Base-by-base conservation (phyloP, 495 filamentous ascomycete genomes). In the Clohesyomyces aquaticus region DNA sequence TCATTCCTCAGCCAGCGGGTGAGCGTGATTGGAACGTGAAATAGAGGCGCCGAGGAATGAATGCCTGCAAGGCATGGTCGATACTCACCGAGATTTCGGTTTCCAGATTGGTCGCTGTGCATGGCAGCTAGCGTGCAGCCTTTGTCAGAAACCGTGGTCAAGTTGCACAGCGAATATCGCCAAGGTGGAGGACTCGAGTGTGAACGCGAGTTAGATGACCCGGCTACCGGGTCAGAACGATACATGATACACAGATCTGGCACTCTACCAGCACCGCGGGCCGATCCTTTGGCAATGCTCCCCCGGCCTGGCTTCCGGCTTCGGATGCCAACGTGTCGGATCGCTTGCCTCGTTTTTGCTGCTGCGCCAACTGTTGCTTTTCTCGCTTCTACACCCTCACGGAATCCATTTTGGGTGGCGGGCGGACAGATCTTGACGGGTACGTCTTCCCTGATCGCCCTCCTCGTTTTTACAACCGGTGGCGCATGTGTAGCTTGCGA, bases 161-260 rank as follows among this genome's bases (percentile, higher is more conserved):
- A 55, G 67, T 62, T 19, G 53, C 61, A 66, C 62, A 62, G 32
- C 6, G 38, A 58, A 48, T 66, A 66, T 62, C 67, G 57, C 56
- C 67, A 69, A 69, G 67, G 16, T 12, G 35, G 16, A 49, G 43
- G n/a, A 11, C 46, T n/a, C 51, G 16, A 59, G 27, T 29, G 19
- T 14, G 42, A 43, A 57, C 28, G 63, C 11, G 27, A 0, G 43
- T 18, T 19, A 29, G 23, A 50, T 18, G 51, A 43, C 57, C 63
- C 63, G 41, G 18, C n/a, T 8, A 66, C 63, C 63, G 42, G 63
- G 54, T 58, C 48, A 43, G 52, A 61, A 47, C 41, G 49, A 66
- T 66, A 61, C 56, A 66, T 59, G 56, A 48, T 55, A 60, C 63
- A 66, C 32, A 61, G 50, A 66, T 66, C 63, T 56, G 14, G 29